These are phyloP conservation scores for Phylloporus sp. DNA, from an alignment of 1,284 basidiomycete genomes.

Conservation along the genomic window DNA sequence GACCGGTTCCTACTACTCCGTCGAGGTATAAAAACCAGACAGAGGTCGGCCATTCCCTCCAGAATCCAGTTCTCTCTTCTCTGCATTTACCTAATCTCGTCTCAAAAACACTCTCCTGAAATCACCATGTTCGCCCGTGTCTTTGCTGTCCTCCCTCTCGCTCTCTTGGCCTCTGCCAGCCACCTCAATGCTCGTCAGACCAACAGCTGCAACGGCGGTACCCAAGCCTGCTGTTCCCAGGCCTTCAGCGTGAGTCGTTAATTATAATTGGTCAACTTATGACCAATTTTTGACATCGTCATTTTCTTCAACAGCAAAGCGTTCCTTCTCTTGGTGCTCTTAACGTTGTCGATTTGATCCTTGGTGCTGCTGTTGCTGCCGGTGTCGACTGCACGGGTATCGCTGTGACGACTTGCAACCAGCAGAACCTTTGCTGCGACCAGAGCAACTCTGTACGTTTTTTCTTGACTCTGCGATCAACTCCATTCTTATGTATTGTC, in stretches of 20 bases:
- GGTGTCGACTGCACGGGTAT: no score
- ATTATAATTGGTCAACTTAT: no score
- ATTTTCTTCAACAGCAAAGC: not conserved
- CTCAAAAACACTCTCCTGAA: not conserved
- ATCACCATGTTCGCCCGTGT: slow-evolving; percentile 2
- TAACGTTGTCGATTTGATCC: no score
- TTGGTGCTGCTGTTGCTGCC: no score
- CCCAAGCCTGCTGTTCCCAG: not conserved
- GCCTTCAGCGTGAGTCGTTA: not conserved
- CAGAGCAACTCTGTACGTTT: no score
- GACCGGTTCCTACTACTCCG: not conserved
- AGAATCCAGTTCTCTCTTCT: not conserved
- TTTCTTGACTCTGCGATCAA: no score
- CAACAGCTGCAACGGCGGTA: not conserved
- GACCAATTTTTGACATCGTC: not conserved
- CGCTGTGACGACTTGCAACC: no score
- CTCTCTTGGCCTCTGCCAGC: not conserved
- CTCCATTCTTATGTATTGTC: no score
- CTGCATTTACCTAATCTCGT: not conserved
- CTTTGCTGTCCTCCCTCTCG: not conserved
- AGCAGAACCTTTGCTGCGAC: no score
- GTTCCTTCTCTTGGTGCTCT: no score
- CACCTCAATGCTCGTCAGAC: not conserved
- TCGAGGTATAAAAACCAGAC: not conserved
- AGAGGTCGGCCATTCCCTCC: not conserved